Evolutionary conservation across 1,139 yeast species (phyloP).

Genomic region (Suhomyces coccinellae): DNA sequence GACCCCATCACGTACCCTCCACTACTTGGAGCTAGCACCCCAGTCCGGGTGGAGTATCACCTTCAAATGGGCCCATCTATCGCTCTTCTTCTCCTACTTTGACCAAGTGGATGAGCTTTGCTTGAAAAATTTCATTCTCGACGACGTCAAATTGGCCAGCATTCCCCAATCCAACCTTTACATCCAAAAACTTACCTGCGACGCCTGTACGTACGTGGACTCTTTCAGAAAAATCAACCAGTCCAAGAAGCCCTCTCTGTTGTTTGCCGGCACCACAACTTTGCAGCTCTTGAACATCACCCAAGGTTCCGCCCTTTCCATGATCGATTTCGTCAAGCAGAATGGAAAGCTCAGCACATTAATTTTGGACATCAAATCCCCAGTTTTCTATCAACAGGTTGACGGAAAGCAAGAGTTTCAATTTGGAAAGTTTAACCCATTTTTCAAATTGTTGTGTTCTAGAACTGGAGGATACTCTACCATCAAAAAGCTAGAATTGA

Average conservation of each 20-base stretch:
- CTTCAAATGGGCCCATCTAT: slow-evolving; percentile 31
- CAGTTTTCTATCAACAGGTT: slow-evolving; percentile 39
- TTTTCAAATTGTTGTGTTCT: slow-evolving; percentile 45
- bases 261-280: slow-evolving; percentile 39
- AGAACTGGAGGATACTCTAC: slow-evolving; percentile 36
- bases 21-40: slow-evolving; percentile 32
- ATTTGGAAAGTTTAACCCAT: slow-evolving; percentile 40
- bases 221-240: slow-evolving; percentile 19
- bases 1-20: slow-evolving; percentile 24
- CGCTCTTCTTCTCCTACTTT: slow-evolving; percentile 39
- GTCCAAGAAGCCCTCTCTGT: slow-evolving; percentile 8
- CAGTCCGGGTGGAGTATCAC: slow-evolving; percentile 53
- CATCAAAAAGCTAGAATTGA: slow-evolving; percentile 28
- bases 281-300: slow-evolving; percentile 39
- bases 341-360: slow-evolving; percentile 32
- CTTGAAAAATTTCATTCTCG: slow-evolving; percentile 51
- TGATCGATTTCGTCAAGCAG: slow-evolving; percentile 43
- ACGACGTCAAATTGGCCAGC: slow-evolving; percentile 26
- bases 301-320: slow-evolving; percentile 47
- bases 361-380: slow-evolving; percentile 50
- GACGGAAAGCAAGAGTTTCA: slow-evolving; percentile 26
- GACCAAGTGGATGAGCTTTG: slow-evolving; percentile 45
- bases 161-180: slow-evolving; percentile 11
- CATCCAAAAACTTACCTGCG: slow-evolving; percentile 24
- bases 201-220: slow-evolving; percentile 29